phyloP scores from a whole-genome alignment of 495 filamentous ascomycete species.

The Aspergillus steynii region DNA sequence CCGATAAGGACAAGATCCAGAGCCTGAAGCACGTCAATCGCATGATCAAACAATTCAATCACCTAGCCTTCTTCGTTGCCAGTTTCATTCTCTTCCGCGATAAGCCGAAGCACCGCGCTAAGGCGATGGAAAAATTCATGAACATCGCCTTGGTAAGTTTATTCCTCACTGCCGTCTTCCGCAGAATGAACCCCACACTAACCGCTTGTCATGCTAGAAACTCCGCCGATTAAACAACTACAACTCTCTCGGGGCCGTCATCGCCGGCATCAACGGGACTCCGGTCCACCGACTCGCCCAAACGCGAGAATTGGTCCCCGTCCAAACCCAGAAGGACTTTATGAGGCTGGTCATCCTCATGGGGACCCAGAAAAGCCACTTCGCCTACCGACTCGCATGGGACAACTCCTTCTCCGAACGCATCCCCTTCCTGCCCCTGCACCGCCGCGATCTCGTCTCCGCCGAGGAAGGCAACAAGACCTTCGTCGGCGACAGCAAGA shows the following conservation, averaged over 20 bases:
- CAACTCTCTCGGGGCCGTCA: conserved; percentile 87
- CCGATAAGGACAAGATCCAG: conserved; percentile 72
- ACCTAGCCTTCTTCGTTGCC: conserved; percentile 85
- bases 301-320: conserved; percentile 74
- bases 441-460: conserved; percentile 82
- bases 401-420: conserved; percentile 87
- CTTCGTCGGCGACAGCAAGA: conserved; percentile 70
- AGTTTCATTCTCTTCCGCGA: conserved; percentile 92
- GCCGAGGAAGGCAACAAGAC: conserved; percentile 92
- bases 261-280: conserved; percentile 88
- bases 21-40: conserved; percentile 84
- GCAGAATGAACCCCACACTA: background rate
- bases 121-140: conserved; percentile 94
- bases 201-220: conserved; percentile 44
- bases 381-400: conserved; percentile 93
- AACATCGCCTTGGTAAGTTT: conserved; percentile 60
- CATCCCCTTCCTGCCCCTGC: conserved; percentile 93
- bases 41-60: conserved; percentile 96
- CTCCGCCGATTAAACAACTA: conserved; percentile 94
- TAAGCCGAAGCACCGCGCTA: conserved; percentile 91
- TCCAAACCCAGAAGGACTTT: conserved; percentile 72
- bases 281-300: conserved; percentile 83
- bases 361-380: conserved; percentile 87
- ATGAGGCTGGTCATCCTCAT: conserved; percentile 89
- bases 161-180: background rate